Evolutionary conservation across 2,329 filamentous ascomycete genomes (phyloP), one percentile per base, ranked within the genome.

Genomic region (Penicillium hordei): DNA sequence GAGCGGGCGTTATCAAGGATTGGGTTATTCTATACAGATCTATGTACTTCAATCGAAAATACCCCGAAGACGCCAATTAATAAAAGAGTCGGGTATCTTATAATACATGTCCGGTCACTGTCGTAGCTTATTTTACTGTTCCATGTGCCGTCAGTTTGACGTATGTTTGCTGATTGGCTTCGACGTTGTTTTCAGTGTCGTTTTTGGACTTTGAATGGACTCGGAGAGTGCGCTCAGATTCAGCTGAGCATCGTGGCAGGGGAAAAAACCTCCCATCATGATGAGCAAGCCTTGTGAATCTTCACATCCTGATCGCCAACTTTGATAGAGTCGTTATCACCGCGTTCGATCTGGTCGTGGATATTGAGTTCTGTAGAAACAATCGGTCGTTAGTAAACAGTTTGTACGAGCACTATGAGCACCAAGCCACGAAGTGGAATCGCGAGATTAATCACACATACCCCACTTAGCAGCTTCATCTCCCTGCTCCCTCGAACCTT

Each of bases 261-360:
- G 1, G 12, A 4, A n/a, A 7, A 7, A n/a, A 13, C 5, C 5
- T 33, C 17, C 15, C 12, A 13, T 63, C 60, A 71, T 55, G 70
- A 75, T 25, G 75, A 75, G 59, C 77, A 78, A 44, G 75, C 67
- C 65, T 78, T 77, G 44, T 75, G 73, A 53, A 76, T 69, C 66
- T 76, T 77, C 38, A 77, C 71, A 19, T 67, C 62, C 64, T 75
- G 66, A 34, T 68, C 67, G 1, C 77, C 80, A 2, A 86, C 80
- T 76, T 93, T 95, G 68, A 97, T 86, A 34, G 88, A 90, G 67
- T 97, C 92, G 71, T 99, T 99, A 76, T 97, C 90, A 53, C 94
- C 92, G 64, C 91, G 83, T 75, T 99, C 93, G 31, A 89, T 99
- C 64, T 96, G 80, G 60, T 96, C 84, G 74, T 97, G 94, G 76